Evolutionary conservation across 805 yeast species (phyloP).

Genomic region (Kuraishia molischiana): DNA sequence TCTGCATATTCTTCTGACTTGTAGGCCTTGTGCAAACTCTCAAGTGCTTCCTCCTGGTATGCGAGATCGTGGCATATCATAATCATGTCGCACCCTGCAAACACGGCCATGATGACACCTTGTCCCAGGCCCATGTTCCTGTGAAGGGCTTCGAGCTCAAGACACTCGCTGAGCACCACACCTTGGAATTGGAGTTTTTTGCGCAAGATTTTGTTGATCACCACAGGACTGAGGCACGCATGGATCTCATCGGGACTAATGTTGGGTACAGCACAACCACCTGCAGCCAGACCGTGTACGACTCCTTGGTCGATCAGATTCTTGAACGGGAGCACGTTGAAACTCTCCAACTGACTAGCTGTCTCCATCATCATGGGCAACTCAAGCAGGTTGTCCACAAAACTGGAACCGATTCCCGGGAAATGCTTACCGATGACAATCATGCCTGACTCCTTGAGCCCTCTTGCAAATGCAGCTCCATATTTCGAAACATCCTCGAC

Average conservation of each 20-base stretch:
- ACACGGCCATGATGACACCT: slow-evolving; percentile 51
- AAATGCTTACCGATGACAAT: slow-evolving; percentile 53
- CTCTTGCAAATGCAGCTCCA: slow-evolving; percentile 42
- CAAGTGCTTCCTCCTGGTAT: slow-evolving; percentile 47
- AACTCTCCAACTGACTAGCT: slow-evolving; percentile 38
- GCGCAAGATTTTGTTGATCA: slow-evolving; percentile 40
- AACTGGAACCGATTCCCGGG: slow-evolving; percentile 58
- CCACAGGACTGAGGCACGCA: slow-evolving; percentile 48
- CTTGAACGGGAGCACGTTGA: slow-evolving; percentile 41
- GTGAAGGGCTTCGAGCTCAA: slow-evolving; percentile 53
- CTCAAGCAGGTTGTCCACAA: slow-evolving; percentile 46
- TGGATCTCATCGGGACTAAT: slow-evolving; percentile 52
- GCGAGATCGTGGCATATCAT: slow-evolving; percentile 49
- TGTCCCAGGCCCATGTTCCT: slow-evolving; percentile 60
- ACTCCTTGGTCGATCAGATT: slow-evolving; percentile 30
- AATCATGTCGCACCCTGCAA: slow-evolving; percentile 56
- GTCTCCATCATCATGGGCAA: slow-evolving; percentile 51
- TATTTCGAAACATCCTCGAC: slow-evolving; percentile 46
- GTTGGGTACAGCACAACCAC: slow-evolving; percentile 58
- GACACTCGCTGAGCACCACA: slow-evolving; percentile 48
- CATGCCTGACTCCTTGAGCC: slow-evolving; percentile 43
- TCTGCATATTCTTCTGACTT: slow-evolving; percentile 30
- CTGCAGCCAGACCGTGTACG: slow-evolving; percentile 48
- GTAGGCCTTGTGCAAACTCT: slow-evolving; percentile 21
- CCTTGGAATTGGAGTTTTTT: slow-evolving; percentile 44